These are phyloP conservation scores for Bretziella fagacearum DNA, from an alignment of 2,329 filamentous ascomycete species.

Conservation along the genomic window DNA sequence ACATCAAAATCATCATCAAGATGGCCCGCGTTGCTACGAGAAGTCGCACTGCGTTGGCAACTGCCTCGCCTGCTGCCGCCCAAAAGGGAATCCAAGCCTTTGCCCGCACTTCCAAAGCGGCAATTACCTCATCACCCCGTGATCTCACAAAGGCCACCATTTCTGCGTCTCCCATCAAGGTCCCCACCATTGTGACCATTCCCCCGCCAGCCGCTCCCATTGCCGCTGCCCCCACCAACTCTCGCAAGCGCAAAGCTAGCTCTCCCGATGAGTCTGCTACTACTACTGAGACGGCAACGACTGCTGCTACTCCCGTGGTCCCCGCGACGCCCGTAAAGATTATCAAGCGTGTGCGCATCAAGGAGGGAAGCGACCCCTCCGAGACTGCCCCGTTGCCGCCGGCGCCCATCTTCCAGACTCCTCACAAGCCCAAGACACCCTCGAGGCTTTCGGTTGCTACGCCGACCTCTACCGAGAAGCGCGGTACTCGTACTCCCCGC, in stretches of 20 bases:
- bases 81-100: constrained; percentile 11
- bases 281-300: not conserved
- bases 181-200: constrained; percentile 18
- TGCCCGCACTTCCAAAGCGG: constrained; percentile 17
- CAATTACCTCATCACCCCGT: constrained; percentile 13
- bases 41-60: constrained; percentile 10
- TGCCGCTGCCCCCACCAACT: constrained; percentile 16
- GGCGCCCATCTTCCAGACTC: constrained; percentile 8
- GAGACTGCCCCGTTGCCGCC: not conserved
- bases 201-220: constrained; percentile 14
- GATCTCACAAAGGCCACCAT: constrained; percentile 21
- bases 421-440: constrained; percentile 7
- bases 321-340: constrained; percentile 11
- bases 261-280: constrained; percentile 16
- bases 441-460: not conserved
- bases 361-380: constrained; percentile 10
- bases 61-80: constrained; percentile 7
- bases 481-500: constrained; percentile 12
- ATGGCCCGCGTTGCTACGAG: constrained; percentile 14
- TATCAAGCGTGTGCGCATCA: constrained; percentile 14
- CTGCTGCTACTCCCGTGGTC: constrained; percentile 5
- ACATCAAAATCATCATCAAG: constrained; percentile 1
- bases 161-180: constrained; percentile 12
- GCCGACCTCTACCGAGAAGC: constrained; percentile 11
- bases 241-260: constrained; percentile 26